Evolutionary conservation across 257 asterid genomes (phyloP).

Genomic region (Cruciata laevipes): DNA sequence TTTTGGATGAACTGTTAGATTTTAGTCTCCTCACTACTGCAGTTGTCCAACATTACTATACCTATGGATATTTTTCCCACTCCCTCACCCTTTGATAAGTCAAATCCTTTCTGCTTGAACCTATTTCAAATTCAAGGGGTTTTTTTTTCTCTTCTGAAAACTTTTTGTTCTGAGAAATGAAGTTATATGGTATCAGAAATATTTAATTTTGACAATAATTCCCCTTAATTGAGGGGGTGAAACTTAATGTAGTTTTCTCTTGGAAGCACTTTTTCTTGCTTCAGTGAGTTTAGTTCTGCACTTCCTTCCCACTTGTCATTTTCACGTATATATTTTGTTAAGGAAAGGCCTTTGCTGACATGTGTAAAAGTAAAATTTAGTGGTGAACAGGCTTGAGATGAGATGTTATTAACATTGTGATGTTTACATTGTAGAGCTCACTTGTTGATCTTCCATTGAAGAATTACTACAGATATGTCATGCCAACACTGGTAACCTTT

Average conservation of each 20-base stretch:
- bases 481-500: constrained; percentile 75
- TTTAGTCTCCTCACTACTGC: neutral
- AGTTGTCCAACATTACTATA: too few species aligned
- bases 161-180: too few species aligned
- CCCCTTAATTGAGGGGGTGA: too few species aligned
- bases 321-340: neutral
- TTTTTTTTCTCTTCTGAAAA: too few species aligned
- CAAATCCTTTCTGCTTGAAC: too few species aligned
- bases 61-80: too few species aligned
- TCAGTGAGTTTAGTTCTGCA: neutral
- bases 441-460: constrained; percentile 95
- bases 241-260: neutral
- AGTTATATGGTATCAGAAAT: too few species aligned
- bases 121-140: too few species aligned
- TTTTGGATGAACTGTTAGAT: neutral
- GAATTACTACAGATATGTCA: constrained; percentile 97
- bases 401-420: constrained; percentile 11
- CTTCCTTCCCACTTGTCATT: constrained; percentile 5
- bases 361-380: constrained; percentile 3
- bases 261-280: neutral
- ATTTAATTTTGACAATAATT: too few species aligned
- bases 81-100: too few species aligned
- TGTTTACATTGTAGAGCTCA: constrained; percentile 64
- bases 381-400: constrained; percentile 3
- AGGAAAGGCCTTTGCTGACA: neutral